These are phyloP conservation scores for Neoascochyta sp. DNA, from an alignment of 2,329 filamentous ascomycete genomes.

Conservation along the genomic window DNA sequence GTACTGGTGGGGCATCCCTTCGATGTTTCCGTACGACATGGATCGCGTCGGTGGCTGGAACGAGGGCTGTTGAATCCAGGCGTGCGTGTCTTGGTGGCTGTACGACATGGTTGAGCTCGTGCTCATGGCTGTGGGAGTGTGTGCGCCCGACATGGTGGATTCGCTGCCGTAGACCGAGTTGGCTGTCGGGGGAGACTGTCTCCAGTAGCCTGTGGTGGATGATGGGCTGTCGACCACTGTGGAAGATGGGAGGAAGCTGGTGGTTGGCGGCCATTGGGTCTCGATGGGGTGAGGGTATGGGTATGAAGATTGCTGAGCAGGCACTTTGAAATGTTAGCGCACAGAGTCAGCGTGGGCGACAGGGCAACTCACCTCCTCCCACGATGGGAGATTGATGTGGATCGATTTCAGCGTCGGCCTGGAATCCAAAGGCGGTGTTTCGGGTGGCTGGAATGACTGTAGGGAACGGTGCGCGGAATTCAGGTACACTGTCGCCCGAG, in stretches of 20 bases:
- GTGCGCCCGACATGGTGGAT: slow-evolving; percentile 33
- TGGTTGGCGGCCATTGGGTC: slow-evolving; percentile 35
- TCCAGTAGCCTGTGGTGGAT: slow-evolving; percentile 34
- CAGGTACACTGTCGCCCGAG: slow-evolving; percentile 28
- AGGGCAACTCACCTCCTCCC: slow-evolving; percentile 24
- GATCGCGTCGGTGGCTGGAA: slow-evolving; percentile 35
- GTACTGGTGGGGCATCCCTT: slow-evolving; percentile 34
- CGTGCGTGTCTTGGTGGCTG: slow-evolving; percentile 28
- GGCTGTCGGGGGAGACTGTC: slow-evolving; percentile 33
- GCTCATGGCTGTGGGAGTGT: slow-evolving; percentile 35
- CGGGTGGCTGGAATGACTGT: slow-evolving; percentile 11
- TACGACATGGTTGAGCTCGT: slow-evolving; percentile 37
- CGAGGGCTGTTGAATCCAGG: slow-evolving; percentile 24
- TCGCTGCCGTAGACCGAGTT: slow-evolving; percentile 37
- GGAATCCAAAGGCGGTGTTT: slow-evolving; percentile 22
- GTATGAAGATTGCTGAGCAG: slow-evolving; percentile 31
- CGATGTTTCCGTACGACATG: slow-evolving; percentile 42
- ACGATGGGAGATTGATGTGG: slow-evolving; percentile 19
- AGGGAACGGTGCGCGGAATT: slow-evolving; percentile 29
- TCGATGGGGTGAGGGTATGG: slow-evolving; percentile 36
- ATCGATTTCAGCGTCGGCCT: slow-evolving; percentile 27
- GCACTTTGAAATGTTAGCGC: slow-evolving; percentile 24
- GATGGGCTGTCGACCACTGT: slow-evolving; percentile 33
- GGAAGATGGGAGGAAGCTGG: slow-evolving; percentile 33
- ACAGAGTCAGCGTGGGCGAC: background rate